Evolutionary conservation across 495 filamentous ascomycete species (phyloP), one percentile per base, ranked within the genome.

Genomic region (Thermothielavioides terrestris): DNA sequence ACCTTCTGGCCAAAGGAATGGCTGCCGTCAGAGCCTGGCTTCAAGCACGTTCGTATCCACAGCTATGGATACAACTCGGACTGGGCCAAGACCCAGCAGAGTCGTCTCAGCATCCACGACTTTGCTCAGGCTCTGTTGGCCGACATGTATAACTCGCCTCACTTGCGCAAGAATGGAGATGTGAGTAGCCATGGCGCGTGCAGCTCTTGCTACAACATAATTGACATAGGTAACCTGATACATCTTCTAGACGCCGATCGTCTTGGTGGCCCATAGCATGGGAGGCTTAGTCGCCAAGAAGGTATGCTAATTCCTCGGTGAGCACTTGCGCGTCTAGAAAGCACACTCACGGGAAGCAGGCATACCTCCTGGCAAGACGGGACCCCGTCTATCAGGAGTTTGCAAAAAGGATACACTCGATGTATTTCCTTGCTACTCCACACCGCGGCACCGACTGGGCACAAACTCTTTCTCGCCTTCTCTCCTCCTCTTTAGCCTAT

Each of bases 1-100:
- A 46, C 23, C 7, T 67, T 55, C 49, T 67, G 64, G 64, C 64
- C 64, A 5, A 53, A 54, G 22, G 62, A 63, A 39, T 67, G 64
- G 64, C 57, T 67, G 14, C 62, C 62, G 1, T 42, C 23, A 4
- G 62, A 67, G 7, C 30, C 54, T 2, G 62, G 37, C 4, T 63
- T 67, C 28, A 25, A 34, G 22, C 40, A 56, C 42, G 62, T 56
- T 12, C 59, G 64, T 27, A 55, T 65, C 15, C 57, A 61, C 40
- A 65, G 48, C 27, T 67, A 46, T 31, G 64, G 64, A 17, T 67
- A 64, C 48, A 44, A 61, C 40, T 55, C 62, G 17, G 57, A 65
- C 31, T 63, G 59, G 55, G 43, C 42, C 3, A 48, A 44, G 20
- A 39, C n/a, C n/a, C n/a, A 54, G 22, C 42, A 38, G 6, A 60